phyloP scores from a whole-genome alignment of 177 flowering plant species.

The Vitis hybrid region DNA sequence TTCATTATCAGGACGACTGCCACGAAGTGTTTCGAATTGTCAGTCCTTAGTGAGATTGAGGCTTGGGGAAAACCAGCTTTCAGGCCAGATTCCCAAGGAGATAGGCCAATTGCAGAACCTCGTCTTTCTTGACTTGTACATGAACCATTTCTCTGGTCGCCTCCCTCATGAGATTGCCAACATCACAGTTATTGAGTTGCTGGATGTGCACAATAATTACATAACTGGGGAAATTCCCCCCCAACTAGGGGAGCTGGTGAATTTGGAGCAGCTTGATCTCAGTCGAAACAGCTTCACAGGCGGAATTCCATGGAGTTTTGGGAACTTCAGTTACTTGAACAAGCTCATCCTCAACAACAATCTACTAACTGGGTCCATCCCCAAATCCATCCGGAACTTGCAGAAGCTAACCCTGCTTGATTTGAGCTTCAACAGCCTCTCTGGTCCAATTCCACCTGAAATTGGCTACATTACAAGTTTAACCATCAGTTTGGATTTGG shows the following conservation, averaged over 20 bases:
- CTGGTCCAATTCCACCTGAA: constrained; percentile 79
- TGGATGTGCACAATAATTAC: constrained; percentile 84
- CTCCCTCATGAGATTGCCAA: constrained; percentile 77
- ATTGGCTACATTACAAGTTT: constrained; percentile 78
- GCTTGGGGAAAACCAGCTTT: constrained; percentile 89
- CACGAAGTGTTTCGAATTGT: constrained; percentile 61
- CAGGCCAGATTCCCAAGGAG: constrained; percentile 82
- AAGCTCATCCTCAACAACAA: constrained; percentile 87
- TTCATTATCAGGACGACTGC: constrained; percentile 68
- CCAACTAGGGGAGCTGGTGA: constrained; percentile 70
- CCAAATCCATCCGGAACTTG: constrained; percentile 54
- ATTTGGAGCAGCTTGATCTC: constrained; percentile 91
- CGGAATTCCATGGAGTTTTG: constrained; percentile 75
- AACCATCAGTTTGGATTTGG: constrained; percentile 82
- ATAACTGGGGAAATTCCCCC: constrained; percentile 78
- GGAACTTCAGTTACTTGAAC: constrained; percentile 85
- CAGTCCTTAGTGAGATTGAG: constrained; percentile 80
- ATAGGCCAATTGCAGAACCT: constrained; percentile 85
- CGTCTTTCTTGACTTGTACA: constrained; percentile 84
- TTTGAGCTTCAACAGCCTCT: constrained; percentile 76
- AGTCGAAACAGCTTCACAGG: constrained; percentile 84
- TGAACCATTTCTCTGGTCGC: constrained; percentile 75
- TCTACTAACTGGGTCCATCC: constrained; percentile 68
- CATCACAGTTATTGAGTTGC: constrained; percentile 75
- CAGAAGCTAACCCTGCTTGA: constrained; percentile 88